Conservation (phyloP, 2,329 filamentous ascomycete species). For the Aspergillus novofumigatus region DNA sequence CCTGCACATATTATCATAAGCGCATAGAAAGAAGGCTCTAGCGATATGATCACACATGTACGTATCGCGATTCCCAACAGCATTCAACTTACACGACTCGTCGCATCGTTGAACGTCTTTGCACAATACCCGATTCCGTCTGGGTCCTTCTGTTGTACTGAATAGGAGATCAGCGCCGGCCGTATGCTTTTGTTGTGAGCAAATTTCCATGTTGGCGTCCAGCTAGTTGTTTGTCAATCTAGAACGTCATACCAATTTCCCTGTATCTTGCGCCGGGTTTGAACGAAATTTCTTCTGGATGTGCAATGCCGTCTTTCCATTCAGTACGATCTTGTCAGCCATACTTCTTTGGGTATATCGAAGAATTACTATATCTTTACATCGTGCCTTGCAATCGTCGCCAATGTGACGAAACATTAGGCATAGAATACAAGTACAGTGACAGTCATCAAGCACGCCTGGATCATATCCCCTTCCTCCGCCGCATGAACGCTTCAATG, state of each 20-base stretch:
- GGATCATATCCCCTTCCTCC: background rate
- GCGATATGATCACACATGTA: conserved; percentile 8
- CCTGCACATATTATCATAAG: conserved; percentile 16
- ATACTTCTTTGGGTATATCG: background rate
- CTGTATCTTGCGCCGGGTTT: background rate
- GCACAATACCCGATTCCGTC: background rate
- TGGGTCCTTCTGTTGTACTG: background rate
- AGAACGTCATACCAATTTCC: background rate
- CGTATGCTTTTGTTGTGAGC: background rate
- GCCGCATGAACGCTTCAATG: conserved; percentile 52
- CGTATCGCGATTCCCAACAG: conserved; percentile 2
- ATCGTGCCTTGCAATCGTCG: background rate
- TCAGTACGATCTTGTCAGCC: background rate
- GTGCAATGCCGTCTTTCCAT: background rate
- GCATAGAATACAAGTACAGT: background rate
- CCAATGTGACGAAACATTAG: background rate
- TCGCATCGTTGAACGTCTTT: conserved; percentile 2
- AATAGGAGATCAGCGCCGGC: background rate
- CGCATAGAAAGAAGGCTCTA: conserved; percentile 14
- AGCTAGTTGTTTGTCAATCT: background rate
- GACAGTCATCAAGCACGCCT: background rate
- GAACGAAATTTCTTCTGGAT: background rate
- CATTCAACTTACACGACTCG: background rate
- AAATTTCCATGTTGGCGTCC: background rate
- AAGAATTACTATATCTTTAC: background rate